Evolutionary conservation across 2,329 filamentous ascomycete genomes (phyloP).

Genomic region (Nakataea oryzae): DNA sequence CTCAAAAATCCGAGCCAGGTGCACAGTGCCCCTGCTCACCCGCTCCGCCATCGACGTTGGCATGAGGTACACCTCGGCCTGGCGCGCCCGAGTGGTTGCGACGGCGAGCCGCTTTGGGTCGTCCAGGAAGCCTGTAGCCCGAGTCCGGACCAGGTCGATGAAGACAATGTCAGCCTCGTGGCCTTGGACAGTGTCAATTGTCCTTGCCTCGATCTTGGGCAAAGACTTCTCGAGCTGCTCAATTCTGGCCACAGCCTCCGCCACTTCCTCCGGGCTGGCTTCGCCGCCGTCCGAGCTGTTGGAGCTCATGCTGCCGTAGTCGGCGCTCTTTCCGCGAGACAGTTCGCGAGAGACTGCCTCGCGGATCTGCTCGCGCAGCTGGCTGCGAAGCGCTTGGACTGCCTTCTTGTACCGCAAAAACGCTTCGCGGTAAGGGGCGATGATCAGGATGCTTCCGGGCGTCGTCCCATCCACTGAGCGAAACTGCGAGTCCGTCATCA

Average conservation of each 20-base stretch:
- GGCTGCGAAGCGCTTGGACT: constrained; percentile 8
- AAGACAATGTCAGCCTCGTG: constrained; percentile 37
- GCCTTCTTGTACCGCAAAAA: constrained; percentile 21
- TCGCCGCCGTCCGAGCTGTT: not conserved
- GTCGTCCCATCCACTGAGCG: constrained; percentile 12
- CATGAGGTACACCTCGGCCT: constrained; percentile 36
- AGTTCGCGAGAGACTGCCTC: not conserved
- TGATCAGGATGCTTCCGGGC: constrained; percentile 29
- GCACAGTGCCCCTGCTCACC: not conserved
- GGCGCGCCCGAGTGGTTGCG: constrained; percentile 30
- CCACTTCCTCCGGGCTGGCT: not conserved
- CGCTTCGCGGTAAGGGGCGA: constrained; percentile 31
- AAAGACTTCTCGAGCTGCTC: constrained; percentile 10
- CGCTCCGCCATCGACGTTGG: constrained; percentile 19
- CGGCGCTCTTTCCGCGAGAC: not conserved
- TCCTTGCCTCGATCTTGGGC: constrained; percentile 23
- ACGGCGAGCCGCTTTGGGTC: constrained; percentile 33
- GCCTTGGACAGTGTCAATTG: constrained; percentile 33
- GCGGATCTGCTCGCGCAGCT: not conserved
- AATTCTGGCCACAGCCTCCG: not conserved
- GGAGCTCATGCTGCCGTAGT: not conserved
- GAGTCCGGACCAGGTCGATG: constrained; percentile 33
- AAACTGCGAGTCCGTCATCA: constrained; percentile 22
- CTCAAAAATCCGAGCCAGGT: not conserved
- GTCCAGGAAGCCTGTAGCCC: constrained; percentile 27